phyloP scores from a whole-genome alignment of 805 yeast genomes.

The Candida qinlingensis region DNA sequence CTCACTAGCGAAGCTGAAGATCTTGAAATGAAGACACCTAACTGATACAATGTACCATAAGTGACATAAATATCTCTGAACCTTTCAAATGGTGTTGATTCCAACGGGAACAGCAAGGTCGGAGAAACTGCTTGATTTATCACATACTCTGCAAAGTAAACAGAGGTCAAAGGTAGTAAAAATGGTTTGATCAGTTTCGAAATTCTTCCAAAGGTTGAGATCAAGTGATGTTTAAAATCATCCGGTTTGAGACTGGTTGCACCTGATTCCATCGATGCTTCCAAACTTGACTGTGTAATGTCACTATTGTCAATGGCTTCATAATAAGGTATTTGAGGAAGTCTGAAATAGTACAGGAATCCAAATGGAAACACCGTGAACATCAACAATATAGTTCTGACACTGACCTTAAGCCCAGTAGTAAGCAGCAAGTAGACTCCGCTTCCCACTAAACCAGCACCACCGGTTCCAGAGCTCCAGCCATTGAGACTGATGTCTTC shows the following conservation, averaged over 20 bases:
- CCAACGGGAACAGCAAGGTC: conserved; percentile 72
- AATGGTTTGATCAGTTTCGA: conserved; percentile 51
- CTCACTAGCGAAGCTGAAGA: conserved; percentile 71
- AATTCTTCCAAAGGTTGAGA: conserved; percentile 28
- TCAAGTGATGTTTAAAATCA: conserved; percentile 1
- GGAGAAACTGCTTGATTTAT: conserved; percentile 93
- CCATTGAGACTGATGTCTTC: conserved; percentile 63
- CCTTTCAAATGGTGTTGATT: conserved; percentile 59
- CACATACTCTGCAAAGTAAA: conserved; percentile 79
- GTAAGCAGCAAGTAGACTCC: conserved; percentile 68
- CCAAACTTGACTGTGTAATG: not conserved
- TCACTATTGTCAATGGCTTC: conserved; percentile 3
- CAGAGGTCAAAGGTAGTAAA: conserved; percentile 80
- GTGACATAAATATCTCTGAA: conserved; percentile 87
- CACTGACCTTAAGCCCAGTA: conserved; percentile 54
- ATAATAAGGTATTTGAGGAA: conserved; percentile 16
- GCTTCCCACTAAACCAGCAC: conserved; percentile 86
- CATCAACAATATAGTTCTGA: conserved; percentile 47
- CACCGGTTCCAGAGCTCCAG: conserved; percentile 94
- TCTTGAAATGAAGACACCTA: conserved; percentile 89
- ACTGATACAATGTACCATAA: conserved; percentile 83
- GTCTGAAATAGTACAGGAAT: conserved; percentile 34
- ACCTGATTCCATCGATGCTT: not conserved
- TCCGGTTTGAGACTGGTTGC: not conserved
- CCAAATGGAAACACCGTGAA: conserved; percentile 56